Evolutionary conservation across 2,329 filamentous ascomycete genomes (phyloP).

Genomic region (Lachnellula subtilissima): DNA sequence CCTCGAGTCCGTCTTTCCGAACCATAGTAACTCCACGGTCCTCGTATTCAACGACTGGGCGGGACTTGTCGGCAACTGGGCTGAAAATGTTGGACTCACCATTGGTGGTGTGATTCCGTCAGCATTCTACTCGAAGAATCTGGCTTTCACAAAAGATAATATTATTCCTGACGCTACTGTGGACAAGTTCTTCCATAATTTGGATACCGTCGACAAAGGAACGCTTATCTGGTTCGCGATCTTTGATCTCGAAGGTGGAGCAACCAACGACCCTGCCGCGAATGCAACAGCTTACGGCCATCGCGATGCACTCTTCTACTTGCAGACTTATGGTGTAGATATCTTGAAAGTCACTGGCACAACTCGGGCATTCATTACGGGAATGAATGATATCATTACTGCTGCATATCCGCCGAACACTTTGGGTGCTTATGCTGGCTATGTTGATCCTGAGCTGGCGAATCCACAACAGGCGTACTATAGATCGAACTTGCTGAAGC

Average conservation of each 20-base stretch:
- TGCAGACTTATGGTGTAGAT: constrained; percentile 56
- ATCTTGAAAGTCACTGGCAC: constrained; percentile 40
- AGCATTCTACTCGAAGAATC: constrained; percentile 6
- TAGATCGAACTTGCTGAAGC: constrained; percentile 38
- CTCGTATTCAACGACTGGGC: constrained; percentile 59
- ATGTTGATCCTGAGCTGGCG: constrained; percentile 46
- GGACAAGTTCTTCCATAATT: constrained; percentile 47
- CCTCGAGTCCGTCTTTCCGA: constrained; percentile 45
- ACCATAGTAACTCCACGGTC: constrained; percentile 33
- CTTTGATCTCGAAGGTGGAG: constrained; percentile 58
- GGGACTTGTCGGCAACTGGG: constrained; percentile 49
- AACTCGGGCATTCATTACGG: constrained; percentile 47
- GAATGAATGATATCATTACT: constrained; percentile 44
- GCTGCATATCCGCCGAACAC: constrained; percentile 34
- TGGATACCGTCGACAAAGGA: constrained; percentile 45
- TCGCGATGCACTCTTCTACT: constrained; percentile 59
- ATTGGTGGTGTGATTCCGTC: background rate
- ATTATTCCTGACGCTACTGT: constrained; percentile 43
- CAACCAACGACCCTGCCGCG: constrained; percentile 49
- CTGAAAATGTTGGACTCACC: constrained; percentile 39
- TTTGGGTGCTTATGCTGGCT: constrained; percentile 55
- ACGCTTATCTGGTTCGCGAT: constrained; percentile 57
- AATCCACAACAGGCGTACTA: constrained; percentile 31
- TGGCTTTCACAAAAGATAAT: constrained; percentile 45
- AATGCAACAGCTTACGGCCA: constrained; percentile 59